Evolutionary conservation across 108 stramenopile species (phyloP).

Genomic region (Cyclotella atomus): DNA sequence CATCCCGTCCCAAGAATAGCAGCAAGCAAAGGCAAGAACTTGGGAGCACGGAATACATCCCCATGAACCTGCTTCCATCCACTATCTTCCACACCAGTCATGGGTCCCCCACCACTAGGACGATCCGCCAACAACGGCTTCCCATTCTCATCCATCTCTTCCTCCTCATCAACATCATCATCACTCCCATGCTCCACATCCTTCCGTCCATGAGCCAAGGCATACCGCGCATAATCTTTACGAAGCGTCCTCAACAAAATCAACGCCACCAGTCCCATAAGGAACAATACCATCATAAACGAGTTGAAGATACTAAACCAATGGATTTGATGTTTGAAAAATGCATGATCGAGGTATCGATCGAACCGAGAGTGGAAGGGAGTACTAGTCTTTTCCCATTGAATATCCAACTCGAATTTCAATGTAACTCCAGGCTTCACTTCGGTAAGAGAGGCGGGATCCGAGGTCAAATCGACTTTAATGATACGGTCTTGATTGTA

Average conservation of each 20-base stretch:
- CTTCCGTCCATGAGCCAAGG: constrained; percentile 59
- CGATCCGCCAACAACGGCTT: constrained; percentile 56
- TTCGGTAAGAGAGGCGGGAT: constrained; percentile 73
- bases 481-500: constrained; percentile 96
- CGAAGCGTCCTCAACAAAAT: constrained; percentile 93
- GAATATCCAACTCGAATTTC: constrained; percentile 79
- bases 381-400: constrained; percentile 72
- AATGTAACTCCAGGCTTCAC: constrained; percentile 74
- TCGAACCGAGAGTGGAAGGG: constrained; percentile 92
- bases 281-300: constrained; percentile 98
- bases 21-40: constrained; percentile 83
- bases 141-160: constrained; percentile 70
- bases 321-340: constrained; percentile 99
- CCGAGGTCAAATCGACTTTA: constrained; percentile 92
- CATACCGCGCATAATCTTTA: constrained; percentile 95
- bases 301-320: constrained; percentile 99
- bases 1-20: constrained; percentile 95
- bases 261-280: constrained; percentile 95
- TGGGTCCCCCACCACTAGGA: constrained; percentile 26
- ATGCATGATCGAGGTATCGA: constrained; percentile 93
- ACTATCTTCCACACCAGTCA: constrained; percentile 80
- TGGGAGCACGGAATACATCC: constrained; percentile 96
- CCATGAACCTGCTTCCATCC: constrained; percentile 99
- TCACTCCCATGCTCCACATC: constrained; percentile 77
- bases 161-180: constrained; percentile 41